Base-by-base conservation (phyloP, 2,329 filamentous ascomycete species). In the Zalaria obscura region DNA sequence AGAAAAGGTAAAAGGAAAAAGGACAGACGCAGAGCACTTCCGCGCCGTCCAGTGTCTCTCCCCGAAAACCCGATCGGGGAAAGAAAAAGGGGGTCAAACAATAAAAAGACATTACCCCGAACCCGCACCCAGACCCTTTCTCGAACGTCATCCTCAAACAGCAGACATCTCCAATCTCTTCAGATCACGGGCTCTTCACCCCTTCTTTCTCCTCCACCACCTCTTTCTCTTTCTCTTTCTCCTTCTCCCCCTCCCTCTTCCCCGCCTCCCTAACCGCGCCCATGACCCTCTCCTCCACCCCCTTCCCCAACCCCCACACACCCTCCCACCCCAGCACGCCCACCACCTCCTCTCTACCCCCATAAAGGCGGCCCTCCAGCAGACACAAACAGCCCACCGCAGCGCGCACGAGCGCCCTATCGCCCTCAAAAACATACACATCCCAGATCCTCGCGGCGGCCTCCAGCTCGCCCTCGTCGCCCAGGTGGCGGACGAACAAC, bases 341-440 rank as follows among this genome's bases (percentile, higher is more conserved):
- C 25, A 71, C 52, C 5, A 69, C 57, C 46, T 68, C 66, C 35
- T 66, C 59, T 34, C 50, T 50, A 27, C 44, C 52, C 4, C 66
- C 66, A 44, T 73, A 71, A 1, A 75, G 55, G 42, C 60, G 67
- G 7, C 61, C 61, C 53, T 78, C 75, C 1, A 76, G 50, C 5
- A 57, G 55, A 1, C 60, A 58, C 18, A 91, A 58, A 11, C 83
- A 65, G 0, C 80, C 84, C 0, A 87, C 78, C 0, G 75, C 80
- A 1, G 81, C 81, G 0, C 83, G 67, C 5, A 89, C 72, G 0
- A 88, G 64, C 1, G 83, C 67, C 1, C 73, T 68, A 48, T 93
- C 85, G 26, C 83, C 83, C 55, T 93, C 85, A 48, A 93, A 86
- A 3, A 83, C 76, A 50, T 84, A 86, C 0, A 89, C 75, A 48